phyloP scores from a whole-genome alignment of 805 yeast species.

The Ogataea wickerhamii region DNA sequence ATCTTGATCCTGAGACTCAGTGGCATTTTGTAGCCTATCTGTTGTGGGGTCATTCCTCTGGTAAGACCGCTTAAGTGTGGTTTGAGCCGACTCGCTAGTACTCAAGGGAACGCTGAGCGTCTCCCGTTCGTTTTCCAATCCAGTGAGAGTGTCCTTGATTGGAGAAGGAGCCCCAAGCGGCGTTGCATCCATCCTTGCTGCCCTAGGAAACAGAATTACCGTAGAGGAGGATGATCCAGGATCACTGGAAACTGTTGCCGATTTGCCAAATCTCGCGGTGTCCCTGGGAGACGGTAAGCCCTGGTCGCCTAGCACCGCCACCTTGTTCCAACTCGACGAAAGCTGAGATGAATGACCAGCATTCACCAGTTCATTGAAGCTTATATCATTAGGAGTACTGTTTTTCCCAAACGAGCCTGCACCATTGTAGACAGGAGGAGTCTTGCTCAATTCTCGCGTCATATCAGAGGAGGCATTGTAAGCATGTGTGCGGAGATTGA shows the following conservation, averaged over 20 bases:
- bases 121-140: too few relatives aligned
- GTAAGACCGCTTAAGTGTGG: too few relatives aligned
- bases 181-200: slow-evolving; percentile 17
- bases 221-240: slow-evolving; percentile 34
- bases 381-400: slow-evolving; percentile 2
- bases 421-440: slow-evolving; percentile 3
- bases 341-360: slow-evolving; percentile 1
- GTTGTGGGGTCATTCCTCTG: too few relatives aligned
- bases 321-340: slow-evolving; percentile 17
- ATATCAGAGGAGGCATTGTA: slow-evolving; percentile 3
- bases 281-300: slow-evolving; percentile 31
- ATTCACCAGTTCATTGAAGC: background rate
- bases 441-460: slow-evolving; percentile 5
- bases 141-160: too few relatives aligned
- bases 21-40: too few relatives aligned
- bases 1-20: too few relatives aligned
- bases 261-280: slow-evolving; percentile 15
- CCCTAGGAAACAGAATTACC: slow-evolving; percentile 48
- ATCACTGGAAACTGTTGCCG: slow-evolving; percentile 4
- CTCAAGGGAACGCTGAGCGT: too few relatives aligned
- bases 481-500: background rate
- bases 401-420: background rate
- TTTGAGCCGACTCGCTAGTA: too few relatives aligned
- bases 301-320: slow-evolving; percentile 30
- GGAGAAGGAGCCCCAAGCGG: background rate